Base-by-base conservation (phyloP, 345 rosid genomes). In the Ceriops zippeliana region DNA sequence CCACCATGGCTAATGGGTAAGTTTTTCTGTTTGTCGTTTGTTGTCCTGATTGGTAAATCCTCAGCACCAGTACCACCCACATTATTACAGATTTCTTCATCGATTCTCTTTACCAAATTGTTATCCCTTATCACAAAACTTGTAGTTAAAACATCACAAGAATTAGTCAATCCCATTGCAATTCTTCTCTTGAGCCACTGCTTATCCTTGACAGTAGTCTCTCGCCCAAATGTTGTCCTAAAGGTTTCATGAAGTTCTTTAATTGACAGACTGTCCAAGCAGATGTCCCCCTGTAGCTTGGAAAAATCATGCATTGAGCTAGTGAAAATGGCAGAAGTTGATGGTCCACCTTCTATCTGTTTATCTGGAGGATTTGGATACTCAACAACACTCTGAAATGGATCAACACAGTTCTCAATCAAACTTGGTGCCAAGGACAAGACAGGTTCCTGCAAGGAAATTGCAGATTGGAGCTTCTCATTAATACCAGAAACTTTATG, bases 151-250 rank as follows among this genome's bases (percentile, higher is more conserved):
- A 86, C 82, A 73, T 81, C 87, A 78, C 93, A 87, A 59, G 96
- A 84, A 74, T 83, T 82, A 35, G 83, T 76, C 82, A 82, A 80
- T 62, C 96, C 96, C 97, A 89, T 87, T 61, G 84, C 70, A 75
- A 91, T 91, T 80, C 91, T 89, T 80, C 88, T 85, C 79, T 84
- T 89, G 69, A 93, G 95, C 97, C 96, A 93, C 58, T 71, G 85
- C 81, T 91, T 91, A 82, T 91, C 97, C 83, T 93, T 93, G 75
- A 86, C 93, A 65, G 95, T 89, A 81, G 96, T 89, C 62, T 87
- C 97, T 75, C 89, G 85, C 69, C 96, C 97, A 85, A 93, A 89
- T 60, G 93, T 83, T 20, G 86, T 96, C 81, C 74, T 89, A 77
- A 89, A 91, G 53, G 86, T 84, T 78, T 91, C 96, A 72, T 89